phyloP scores from a whole-genome alignment of 345 rosid genomes.

The Eucalyptus sp. region DNA sequence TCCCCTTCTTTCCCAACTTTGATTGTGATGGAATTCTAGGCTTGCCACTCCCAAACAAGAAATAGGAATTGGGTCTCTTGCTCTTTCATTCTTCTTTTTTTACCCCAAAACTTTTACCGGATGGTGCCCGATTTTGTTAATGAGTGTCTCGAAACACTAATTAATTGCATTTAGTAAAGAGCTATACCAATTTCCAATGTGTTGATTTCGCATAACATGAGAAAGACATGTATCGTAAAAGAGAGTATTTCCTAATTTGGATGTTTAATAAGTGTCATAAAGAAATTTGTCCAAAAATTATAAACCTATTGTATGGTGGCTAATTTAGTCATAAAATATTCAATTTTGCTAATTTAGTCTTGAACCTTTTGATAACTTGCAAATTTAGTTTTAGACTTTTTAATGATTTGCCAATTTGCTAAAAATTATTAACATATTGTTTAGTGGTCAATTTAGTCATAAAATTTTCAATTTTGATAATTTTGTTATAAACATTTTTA shows the following conservation, averaged over 20 bases:
- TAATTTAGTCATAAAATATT: fast-evolving
- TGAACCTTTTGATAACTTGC: too few relatives aligned
- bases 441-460: fast-evolving
- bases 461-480: fast-evolving
- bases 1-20: neutral
- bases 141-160: fast-evolving
- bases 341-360: too few relatives aligned
- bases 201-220: too few relatives aligned
- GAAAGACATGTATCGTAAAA: too few relatives aligned
- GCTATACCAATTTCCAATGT: too few relatives aligned
- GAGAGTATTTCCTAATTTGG: too few relatives aligned
- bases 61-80: neutral
- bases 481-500: fast-evolving
- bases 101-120: fast-evolving
- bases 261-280: too few relatives aligned
- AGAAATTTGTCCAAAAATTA: fast-evolving
- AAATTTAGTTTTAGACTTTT: fast-evolving
- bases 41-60: neutral
- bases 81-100: neutral
- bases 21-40: neutral
- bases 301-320: too few relatives aligned
- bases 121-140: neutral
- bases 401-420: fast-evolving
- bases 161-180: too few relatives aligned
- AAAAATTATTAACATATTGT: too few relatives aligned